Evolutionary conservation across 129 eudicot species (phyloP).

Genomic region (carrot (Daucus carota)): DH1_v3.0 NC_030385.2:46880501-46881000

Average conservation of each 20-base stretch:
- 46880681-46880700: not conserved
- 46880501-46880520: too few species aligned
- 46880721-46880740: not conserved
- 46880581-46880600: slow-evolving; percentile 65
- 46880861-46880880: slow-evolving; percentile 9
- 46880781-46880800: slow-evolving; percentile 45
- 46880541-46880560: slow-evolving; percentile 55
- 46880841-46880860: slow-evolving; percentile 21
- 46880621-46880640: slow-evolving; percentile 58
- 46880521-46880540: slow-evolving; percentile 45
- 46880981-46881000: not conserved
- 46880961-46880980: slow-evolving; percentile 33
- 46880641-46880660: slow-evolving; percentile 30
- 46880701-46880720: not conserved
- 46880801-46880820: slow-evolving; percentile 50
- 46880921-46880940: slow-evolving; percentile 2
- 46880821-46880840: slow-evolving; percentile 15
- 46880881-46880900: slow-evolving; percentile 21
- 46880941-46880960: slow-evolving; percentile 31
- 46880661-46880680: not conserved
- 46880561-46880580: slow-evolving; percentile 59
- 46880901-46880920: slow-evolving; percentile 5
- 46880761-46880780: slow-evolving; percentile 48
- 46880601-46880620: slow-evolving; percentile 56
- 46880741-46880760: slow-evolving; percentile 33